A percentile compares a stretch with the other conserved stretches of the same genome.
These are phyloP conservation scores for Stropharia rugosoannulata DNA, from an alignment of 768 basidiomycete genomes.

Conservation along the genomic window DNA sequence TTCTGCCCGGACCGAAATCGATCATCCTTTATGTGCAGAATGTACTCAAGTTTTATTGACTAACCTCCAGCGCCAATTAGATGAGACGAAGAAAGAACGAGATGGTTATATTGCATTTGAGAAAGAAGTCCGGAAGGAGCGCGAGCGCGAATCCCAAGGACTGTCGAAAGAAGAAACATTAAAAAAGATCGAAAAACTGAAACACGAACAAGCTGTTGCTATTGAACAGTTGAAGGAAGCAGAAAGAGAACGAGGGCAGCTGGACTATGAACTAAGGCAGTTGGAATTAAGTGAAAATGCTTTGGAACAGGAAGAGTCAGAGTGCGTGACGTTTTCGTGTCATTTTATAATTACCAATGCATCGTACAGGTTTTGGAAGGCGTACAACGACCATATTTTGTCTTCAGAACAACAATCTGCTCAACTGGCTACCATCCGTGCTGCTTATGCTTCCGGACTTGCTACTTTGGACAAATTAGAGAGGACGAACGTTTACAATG, in stretches of 20 bases:
- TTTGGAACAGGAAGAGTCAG: conserved; percentile 81
- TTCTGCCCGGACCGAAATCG: conserved; percentile 75
- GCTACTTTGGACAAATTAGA: conserved; percentile 81
- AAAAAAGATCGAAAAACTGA: conserved; percentile 71
- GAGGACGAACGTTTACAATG: conserved; percentile 92
- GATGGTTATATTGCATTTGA: conserved; percentile 95
- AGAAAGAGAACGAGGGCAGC: conserved; percentile 72
- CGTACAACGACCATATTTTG: conserved; percentile 72
- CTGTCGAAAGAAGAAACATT: conserved; percentile 64
- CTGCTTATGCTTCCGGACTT: conserved; percentile 77
- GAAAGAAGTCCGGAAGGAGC: conserved; percentile 80
- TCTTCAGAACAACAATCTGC: conserved; percentile 63
- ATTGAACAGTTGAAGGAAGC: conserved; percentile 74
- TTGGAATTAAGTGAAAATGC: conserved; percentile 77
- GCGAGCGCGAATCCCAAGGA: conserved; percentile 66
- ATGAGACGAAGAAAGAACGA: conserved; percentile 88
- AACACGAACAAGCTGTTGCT: conserved; percentile 63
- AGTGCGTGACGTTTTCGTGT: conserved; percentile 46
- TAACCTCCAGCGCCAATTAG: conserved; percentile 75
- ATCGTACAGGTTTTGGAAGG: conserved; percentile 67
- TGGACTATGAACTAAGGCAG: conserved; percentile 68
- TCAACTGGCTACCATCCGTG: conserved; percentile 69
- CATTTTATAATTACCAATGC: not conserved
- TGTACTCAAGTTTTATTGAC: conserved; percentile 83
- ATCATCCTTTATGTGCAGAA: conserved; percentile 94